Evolutionary conservation across 169 alveolate species (phyloP), one percentile per base, ranked within the genome.

Genomic region (Plasmodium malariae): DNA sequence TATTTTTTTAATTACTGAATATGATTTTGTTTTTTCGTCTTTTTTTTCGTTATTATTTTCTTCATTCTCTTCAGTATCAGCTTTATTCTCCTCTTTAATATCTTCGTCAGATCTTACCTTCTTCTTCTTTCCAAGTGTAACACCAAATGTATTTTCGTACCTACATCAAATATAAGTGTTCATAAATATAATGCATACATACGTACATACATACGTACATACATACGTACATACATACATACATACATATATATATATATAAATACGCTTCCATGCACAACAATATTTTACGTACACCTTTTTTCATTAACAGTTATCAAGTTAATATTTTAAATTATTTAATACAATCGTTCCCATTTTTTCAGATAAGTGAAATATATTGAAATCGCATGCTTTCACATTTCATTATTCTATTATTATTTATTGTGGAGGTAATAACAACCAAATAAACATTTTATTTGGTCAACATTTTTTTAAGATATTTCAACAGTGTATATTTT

Each of bases 31-130:
- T 24, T 83, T 85, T 57, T 89, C 85, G 24, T 88, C 95, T 88
- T 92, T 72, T 65, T 88, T 69, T 45, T 34, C 78, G 65, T 93
- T 69, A 59, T 67, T 76, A 87, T 92, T 91, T 88, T 91, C 93
- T 80, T 88, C 91, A 69, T 94, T 94, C 89, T 87, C 90, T 68
- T 92, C 97, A 76, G 88, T 95, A 43, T 90, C 95, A 30, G 78
- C 40, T 67, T 62, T 59, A 36, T 74, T 32, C 57, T 89, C 74
- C 63, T 80, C 92, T 86, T 93, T 90, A 71, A 73, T 78, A 21
- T 67, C 88, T 78, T 91, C 93, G 63, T 87, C 88, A 2, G 70
- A 24, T 37, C 72, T 91, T 49, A 69, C 51, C 36, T 91, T 93
- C 43, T 88, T 93, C 17, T 60, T 93, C 40, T 85, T 74, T 26